A percentile compares a stretch with the other conserved stretches of the same genome.
Conservation (phyloP, 768 basidiomycete genomes). For the Pulveroboletus frians region DNA sequence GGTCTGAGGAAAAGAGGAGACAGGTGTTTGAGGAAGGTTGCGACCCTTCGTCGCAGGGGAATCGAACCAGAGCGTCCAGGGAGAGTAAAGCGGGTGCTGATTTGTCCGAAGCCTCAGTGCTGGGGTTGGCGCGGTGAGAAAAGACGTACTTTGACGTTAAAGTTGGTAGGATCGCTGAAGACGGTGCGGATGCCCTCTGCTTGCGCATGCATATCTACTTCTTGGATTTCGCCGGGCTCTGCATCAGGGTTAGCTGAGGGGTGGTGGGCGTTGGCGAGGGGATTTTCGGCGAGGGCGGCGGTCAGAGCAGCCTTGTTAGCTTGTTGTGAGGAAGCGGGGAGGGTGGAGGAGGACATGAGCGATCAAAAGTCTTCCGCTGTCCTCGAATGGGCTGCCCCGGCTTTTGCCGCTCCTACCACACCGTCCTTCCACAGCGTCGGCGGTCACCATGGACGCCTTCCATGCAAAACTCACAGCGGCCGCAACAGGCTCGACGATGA, state of each 20-base stretch:
- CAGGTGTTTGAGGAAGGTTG: slow-evolving; percentile 79
- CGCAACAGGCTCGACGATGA: slow-evolving; percentile 72
- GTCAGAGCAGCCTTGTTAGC: slow-evolving; percentile 76
- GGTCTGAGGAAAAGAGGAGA: slow-evolving; percentile 72
- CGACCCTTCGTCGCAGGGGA: slow-evolving; percentile 88
- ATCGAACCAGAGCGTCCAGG: slow-evolving; percentile 99
- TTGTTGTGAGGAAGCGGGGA: slow-evolving; percentile 64
- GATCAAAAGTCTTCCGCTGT: not conserved
- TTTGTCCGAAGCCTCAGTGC: slow-evolving; percentile 1
- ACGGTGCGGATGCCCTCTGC: slow-evolving; percentile 85
- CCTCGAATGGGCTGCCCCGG: slow-evolving; percentile 9
- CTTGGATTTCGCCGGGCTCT: slow-evolving; percentile 84
- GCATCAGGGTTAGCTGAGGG: slow-evolving; percentile 35
- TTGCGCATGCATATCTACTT: slow-evolving; percentile 79
- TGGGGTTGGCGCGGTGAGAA: not conserved
- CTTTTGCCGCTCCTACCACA: slow-evolving; percentile 17
- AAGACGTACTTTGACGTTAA: slow-evolving; percentile 85
- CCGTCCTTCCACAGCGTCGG: not conserved
- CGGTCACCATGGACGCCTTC: slow-evolving; percentile 53
- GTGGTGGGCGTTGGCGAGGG: slow-evolving; percentile 8
- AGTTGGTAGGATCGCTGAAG: slow-evolving; percentile 87
- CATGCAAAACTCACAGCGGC: slow-evolving; percentile 78
- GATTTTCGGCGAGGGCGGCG: slow-evolving; percentile 63
- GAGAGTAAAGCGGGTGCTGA: slow-evolving; percentile 89
- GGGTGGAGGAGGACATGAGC: slow-evolving; percentile 35